A percentile compares a stretch with the other conserved stretches of the same genome.
phyloP scores from a whole-genome alignment of 441 rosid genomes.

The Gossypium aridum region DNA sequence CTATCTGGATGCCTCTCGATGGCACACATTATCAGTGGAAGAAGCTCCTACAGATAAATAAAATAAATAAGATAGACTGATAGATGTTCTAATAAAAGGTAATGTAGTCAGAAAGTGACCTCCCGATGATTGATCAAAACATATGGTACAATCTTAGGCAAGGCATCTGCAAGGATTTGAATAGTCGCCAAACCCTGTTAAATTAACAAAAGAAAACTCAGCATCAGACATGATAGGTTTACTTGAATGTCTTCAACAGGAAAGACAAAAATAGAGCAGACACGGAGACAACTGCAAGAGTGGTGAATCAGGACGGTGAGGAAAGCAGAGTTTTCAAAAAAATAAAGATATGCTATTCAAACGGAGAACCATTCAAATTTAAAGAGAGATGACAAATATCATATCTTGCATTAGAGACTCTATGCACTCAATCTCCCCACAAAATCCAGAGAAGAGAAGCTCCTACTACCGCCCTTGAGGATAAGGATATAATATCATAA shows the following conservation, averaged over 20 bases:
- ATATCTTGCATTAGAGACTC: background rate
- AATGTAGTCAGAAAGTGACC: constrained; percentile 34
- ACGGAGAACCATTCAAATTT: background rate
- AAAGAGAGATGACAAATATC: constrained; percentile 9
- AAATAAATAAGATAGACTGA: constrained; percentile 7
- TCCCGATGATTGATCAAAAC: constrained; percentile 96
- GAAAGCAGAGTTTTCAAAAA: constrained; percentile 3
- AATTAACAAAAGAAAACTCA: constrained; percentile 11
- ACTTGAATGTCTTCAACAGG: constrained; percentile 12
- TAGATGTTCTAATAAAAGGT: constrained; percentile 1
- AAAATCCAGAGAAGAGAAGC: constrained; percentile 5
- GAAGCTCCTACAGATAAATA: constrained; percentile 66
- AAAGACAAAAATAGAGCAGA: background rate
- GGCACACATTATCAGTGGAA: constrained; percentile 99
- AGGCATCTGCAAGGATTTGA: constrained; percentile 94
- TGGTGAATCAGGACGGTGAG: background rate
- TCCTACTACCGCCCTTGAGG: constrained; percentile 1
- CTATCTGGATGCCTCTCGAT: constrained; percentile 93
- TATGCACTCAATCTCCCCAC: constrained; percentile 3
- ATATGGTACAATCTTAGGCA: constrained; percentile 96
- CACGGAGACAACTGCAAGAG: background rate
- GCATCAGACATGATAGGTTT: constrained; percentile 16
- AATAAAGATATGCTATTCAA: background rate
- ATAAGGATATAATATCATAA: constrained; percentile 13
- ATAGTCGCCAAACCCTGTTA: constrained; percentile 84